Evolutionary conservation across 148 eudicot genomes (phyloP).

Genomic region (Selenicereus undatus): DNA sequence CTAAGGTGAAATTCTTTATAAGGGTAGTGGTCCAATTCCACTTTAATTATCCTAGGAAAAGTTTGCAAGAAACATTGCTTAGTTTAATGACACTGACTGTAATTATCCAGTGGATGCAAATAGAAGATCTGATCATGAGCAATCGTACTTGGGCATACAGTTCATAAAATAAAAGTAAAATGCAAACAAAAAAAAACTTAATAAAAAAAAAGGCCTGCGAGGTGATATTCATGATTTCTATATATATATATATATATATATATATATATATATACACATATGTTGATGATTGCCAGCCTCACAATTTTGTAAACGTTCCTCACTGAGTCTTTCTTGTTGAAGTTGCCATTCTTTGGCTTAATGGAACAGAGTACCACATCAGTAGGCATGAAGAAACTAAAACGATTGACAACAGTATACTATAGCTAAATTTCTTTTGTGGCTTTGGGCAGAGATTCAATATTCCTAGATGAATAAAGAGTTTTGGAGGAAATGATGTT

Average conservation of each 20-base stretch:
- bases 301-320: neutral
- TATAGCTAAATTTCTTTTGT: constrained; percentile 1
- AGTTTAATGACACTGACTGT: neutral
- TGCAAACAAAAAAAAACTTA: neutral
- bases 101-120: neutral
- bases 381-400: no score
- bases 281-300: constrained; percentile 14
- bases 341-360: neutral
- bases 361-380: neutral
- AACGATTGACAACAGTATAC: neutral
- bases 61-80: neutral
- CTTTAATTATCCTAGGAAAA: neutral
- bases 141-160: constrained; percentile 14
- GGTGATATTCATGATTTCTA: neutral
- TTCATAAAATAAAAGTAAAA: neutral
- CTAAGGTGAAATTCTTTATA: neutral
- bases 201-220: neutral
- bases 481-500: constrained; percentile 30
- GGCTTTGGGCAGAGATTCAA: constrained; percentile 4
- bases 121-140: neutral
- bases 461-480: neutral
- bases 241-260: no score
- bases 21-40: constrained; percentile 9
- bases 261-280: no score
- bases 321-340: neutral